These are phyloP conservation scores for Auriscalpium orientale DNA, from an alignment of 768 basidiomycete species.

Conservation along the genomic window DNA sequence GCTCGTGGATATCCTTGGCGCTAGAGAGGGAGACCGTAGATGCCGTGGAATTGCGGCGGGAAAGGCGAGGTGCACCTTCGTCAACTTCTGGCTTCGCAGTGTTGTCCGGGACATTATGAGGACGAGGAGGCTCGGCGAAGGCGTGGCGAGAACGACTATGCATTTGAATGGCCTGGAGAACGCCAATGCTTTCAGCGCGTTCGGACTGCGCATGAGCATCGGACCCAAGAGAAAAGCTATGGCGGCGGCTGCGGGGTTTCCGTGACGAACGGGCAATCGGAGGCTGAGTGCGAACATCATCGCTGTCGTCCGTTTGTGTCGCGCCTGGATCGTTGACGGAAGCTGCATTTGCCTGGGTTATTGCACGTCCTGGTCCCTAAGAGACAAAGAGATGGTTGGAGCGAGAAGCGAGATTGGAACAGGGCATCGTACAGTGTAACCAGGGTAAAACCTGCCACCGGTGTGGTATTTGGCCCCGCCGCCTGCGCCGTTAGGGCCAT, in stretches of 20 bases:
- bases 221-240: constrained; percentile 47
- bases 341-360: constrained; percentile 64
- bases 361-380: constrained; percentile 62
- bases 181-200: constrained; percentile 36
- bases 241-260: constrained; percentile 44
- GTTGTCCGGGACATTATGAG: constrained; percentile 4
- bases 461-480: constrained; percentile 60
- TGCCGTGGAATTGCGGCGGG: constrained; percentile 39
- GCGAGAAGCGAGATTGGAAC: neutral
- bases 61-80: constrained; percentile 23
- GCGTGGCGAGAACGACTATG: constrained; percentile 57
- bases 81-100: constrained; percentile 11
- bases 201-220: constrained; percentile 33
- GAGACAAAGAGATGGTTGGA: neutral
- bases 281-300: constrained; percentile 35
- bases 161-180: constrained; percentile 55
- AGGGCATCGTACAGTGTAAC: constrained; percentile 49
- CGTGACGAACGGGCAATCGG: constrained; percentile 18
- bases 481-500: constrained; percentile 58
- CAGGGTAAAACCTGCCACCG: constrained; percentile 62
- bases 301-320: constrained; percentile 48
- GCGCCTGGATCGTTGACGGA: constrained; percentile 44
- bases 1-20: constrained; percentile 12
- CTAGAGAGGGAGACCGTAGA: constrained; percentile 11
- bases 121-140: constrained; percentile 27